Evolutionary conservation across 371 early-diverging fungal genomes (phyloP), one percentile per base, ranked within the genome.

Genomic region (Circinella minor): DNA sequence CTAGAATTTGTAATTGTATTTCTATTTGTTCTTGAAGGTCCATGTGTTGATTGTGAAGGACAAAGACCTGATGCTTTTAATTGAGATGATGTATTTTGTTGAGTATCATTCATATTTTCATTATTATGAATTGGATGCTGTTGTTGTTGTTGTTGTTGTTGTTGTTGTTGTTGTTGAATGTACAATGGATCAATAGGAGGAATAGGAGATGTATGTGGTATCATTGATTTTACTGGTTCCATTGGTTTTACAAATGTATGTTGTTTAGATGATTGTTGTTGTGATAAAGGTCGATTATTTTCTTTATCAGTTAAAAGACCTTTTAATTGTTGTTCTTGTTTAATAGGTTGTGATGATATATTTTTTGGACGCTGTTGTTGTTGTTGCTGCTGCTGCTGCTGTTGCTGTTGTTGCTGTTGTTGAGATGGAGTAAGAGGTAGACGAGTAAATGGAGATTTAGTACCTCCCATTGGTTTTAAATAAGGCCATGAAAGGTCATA

Each of bases 401-500:
- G 49, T 37, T 46, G 63, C 18, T 39, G 69, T 69, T 61, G 69
- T 36, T 59, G 65, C 43, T 57, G 39, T 47, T 59, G 59, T 55
- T 65, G 59, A 59, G 17, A n/a, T 2, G 11, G 46, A 43, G 66
- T 7, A 54, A 65, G 39, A 18, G 48, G n/a, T 63, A 15, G 46
- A 18, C 61, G 20, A 13, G 36, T 38, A 65, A 79, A 81, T 3
- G 81, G 81, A 14, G 79, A 77, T 66, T 70, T 70, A 39, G 65
- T 60, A 6, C 61, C 48, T 10, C 69, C 72, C 0, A 71, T 79
- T 10, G 55, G 57, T 36, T 77, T 77, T 4, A 81, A 55, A 17
- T 63, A 74, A 0, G 85, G 85, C 83, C 81, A 82, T 1, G 77
- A 69, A 55, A 65, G 0, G 70, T 74, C 27, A 39, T 3, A 1